A percentile compares a stretch with the other conserved stretches of the same genome.
phyloP scores from a whole-genome alignment of 2,329 filamentous ascomycete species.

The Sarocladium strictum region DNA sequence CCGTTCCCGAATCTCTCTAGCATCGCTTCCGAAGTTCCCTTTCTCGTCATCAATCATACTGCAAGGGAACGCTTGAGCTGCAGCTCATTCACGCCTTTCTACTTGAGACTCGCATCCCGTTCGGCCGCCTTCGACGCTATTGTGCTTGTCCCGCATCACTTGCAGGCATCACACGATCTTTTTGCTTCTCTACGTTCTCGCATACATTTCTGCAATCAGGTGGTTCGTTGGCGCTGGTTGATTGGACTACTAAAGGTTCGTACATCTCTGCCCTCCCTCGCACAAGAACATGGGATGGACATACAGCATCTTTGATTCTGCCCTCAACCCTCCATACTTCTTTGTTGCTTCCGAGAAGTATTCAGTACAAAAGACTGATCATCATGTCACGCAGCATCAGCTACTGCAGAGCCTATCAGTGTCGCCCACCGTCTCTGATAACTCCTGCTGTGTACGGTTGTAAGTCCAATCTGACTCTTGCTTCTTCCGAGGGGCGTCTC shows the following conservation, averaged over 20 bases:
- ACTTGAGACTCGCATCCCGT: slow-evolving; percentile 6
- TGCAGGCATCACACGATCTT: slow-evolving; percentile 8
- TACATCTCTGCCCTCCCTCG: not conserved
- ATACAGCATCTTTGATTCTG: not conserved
- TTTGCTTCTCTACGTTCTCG: not conserved
- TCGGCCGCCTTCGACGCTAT: not conserved
- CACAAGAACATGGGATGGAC: not conserved
- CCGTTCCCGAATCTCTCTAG: slow-evolving; percentile 8
- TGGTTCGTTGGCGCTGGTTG: slow-evolving; percentile 4
- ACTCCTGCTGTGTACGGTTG: slow-evolving; percentile 7
- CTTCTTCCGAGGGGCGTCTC: not conserved
- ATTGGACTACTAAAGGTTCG: slow-evolving; percentile 6
- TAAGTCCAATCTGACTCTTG: not conserved
- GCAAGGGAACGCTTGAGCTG: slow-evolving; percentile 3
- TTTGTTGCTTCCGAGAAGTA: not conserved
- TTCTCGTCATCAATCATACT: slow-evolving; percentile 6
- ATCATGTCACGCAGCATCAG: slow-evolving; percentile 9
- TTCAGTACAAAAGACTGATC: not conserved
- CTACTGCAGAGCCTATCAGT: slow-evolving; percentile 6
- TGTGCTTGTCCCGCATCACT: not conserved
- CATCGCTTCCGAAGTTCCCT: slow-evolving; percentile 2
- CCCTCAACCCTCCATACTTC: not conserved
- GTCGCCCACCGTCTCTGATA: slow-evolving; percentile 4
- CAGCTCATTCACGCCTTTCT: not conserved
- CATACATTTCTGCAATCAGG: not conserved